These are phyloP conservation scores for Mycena filopes DNA, from an alignment of 768 basidiomycete genomes.

Conservation along the genomic window DNA sequence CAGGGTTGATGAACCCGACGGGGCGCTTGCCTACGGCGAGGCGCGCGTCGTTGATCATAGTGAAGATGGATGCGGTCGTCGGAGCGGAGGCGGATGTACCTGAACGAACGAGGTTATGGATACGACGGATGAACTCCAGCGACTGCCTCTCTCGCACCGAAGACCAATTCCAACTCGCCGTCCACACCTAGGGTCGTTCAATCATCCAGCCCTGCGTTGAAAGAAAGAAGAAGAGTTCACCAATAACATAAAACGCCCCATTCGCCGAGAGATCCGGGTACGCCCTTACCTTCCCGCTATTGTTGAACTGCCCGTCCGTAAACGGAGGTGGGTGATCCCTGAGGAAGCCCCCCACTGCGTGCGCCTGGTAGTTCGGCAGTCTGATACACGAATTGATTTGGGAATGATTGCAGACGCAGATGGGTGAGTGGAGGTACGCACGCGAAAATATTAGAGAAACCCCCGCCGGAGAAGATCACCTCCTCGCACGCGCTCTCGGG, in stretches of 20 bases:
- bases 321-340: slow-evolving; percentile 52
- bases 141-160: slow-evolving; percentile 68
- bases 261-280: slow-evolving; percentile 64
- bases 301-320: slow-evolving; percentile 55
- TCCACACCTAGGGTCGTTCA: slow-evolving; percentile 41
- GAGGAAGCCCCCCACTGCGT: slow-evolving; percentile 53
- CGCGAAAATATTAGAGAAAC: slow-evolving; percentile 59
- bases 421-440: slow-evolving; percentile 25
- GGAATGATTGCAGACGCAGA: not conserved
- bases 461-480: slow-evolving; percentile 62
- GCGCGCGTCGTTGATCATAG: slow-evolving; percentile 65
- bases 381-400: slow-evolving; percentile 33
- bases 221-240: slow-evolving; percentile 39
- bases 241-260: slow-evolving; percentile 56
- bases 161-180: slow-evolving; percentile 52
- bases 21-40: slow-evolving; percentile 52
- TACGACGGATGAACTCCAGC: too few relatives aligned
- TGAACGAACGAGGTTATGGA: too few relatives aligned
- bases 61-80: slow-evolving; percentile 59
- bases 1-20: slow-evolving; percentile 62
- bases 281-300: slow-evolving; percentile 56
- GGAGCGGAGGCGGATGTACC: slow-evolving; percentile 59
- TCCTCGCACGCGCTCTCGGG: slow-evolving; percentile 58
- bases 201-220: slow-evolving; percentile 34
- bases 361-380: slow-evolving; percentile 57